Percentiles rank a stretch among this genome's conserved stretches.
Conservation (phyloP, 208 protist species). For the Trypanosoma platydactyli region DNA sequence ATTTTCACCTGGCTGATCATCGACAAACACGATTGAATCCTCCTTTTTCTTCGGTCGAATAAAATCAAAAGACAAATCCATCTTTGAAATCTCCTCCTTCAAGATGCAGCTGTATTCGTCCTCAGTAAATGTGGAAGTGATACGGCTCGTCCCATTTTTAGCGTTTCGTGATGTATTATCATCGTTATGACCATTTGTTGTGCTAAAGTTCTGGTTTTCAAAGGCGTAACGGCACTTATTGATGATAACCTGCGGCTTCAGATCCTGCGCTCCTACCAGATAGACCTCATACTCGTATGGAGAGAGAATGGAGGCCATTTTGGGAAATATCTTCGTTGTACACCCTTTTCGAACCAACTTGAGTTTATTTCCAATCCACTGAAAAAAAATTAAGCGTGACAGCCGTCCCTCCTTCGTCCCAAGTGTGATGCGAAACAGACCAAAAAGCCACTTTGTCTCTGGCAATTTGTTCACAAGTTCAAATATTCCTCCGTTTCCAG, state of each 20-base stretch:
- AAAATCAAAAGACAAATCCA: constrained; percentile 28
- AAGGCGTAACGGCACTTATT: constrained; percentile 73
- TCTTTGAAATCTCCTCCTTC: constrained; percentile 35
- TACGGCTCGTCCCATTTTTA: constrained; percentile 12
- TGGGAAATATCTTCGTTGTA: constrained; percentile 41
- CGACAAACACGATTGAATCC: background rate
- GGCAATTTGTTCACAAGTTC: constrained; percentile 76
- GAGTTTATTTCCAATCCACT: constrained; percentile 80
- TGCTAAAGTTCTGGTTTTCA: background rate
- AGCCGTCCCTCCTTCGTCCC: constrained; percentile 35
- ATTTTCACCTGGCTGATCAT: background rate
- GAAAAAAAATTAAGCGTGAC: constrained; percentile 75
- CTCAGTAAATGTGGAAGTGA: constrained; percentile 44
- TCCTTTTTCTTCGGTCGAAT: constrained; percentile 21
- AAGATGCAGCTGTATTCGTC: constrained; percentile 50
- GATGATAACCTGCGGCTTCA: constrained; percentile 69
- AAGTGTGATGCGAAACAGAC: constrained; percentile 78
- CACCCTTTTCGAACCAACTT: constrained; percentile 41
- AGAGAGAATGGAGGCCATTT: constrained; percentile 57
- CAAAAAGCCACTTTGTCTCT: constrained; percentile 75
- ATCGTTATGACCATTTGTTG: background rate
- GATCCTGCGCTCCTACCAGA: constrained; percentile 61
- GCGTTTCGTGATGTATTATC: constrained; percentile 4
- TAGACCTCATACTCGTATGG: constrained; percentile 77
- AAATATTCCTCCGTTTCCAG: constrained; percentile 71